Base-by-base conservation (phyloP, 2,329 filamentous ascomycete species). In the Penicillium digitatum region DNA sequence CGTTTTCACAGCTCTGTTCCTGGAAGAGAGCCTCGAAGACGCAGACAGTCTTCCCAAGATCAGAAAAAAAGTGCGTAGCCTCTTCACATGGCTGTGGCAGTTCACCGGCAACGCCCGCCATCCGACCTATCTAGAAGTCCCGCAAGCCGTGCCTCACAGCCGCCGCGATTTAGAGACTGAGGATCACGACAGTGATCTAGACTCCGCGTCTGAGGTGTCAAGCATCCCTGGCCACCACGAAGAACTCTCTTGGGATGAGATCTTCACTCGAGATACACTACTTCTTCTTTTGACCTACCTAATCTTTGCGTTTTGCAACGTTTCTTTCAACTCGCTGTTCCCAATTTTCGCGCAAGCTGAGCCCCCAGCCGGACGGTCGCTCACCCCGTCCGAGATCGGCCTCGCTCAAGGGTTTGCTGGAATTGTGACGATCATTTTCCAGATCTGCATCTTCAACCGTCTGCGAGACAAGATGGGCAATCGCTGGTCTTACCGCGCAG, bases 241-340 rank as follows among this genome's bases (percentile, higher is more conserved):
- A 52, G 77, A 76, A n/a, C 73, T 86, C 11, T 78, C 78, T 1
- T 77, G 75, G 24, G 82, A 82, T 35, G 78, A 84, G 48, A 74
- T 96, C 1, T 80, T 93, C 48, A 95, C 89, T 66, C 82, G 86
- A 54, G 91, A 94, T 56, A 96, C 91, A 0, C 71, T 96, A 12
- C 78, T 95, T 3, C 81, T 99, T 0, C 82, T 99, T 6, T 71
- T 84, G 49, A 95, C 92, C 0, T 97, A 96, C 68, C 83, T 96
- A 40, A 87, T 97, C 47, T 99, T 97, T 69, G 92, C 96, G 67
- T 81, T 99, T 5, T 87, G 89, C 57, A 97, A 97, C 72, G 90
- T 96, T 62, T 91, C 90, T 3, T 99, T 92, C 81, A 96, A 96
- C 74, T 93, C 90, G 18, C 79, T 99, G 0, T 99, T 95, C 66